phyloP scores from a whole-genome alignment of 2,329 filamentous ascomycete genomes.

The Ceratocystis albifundus region DNA sequence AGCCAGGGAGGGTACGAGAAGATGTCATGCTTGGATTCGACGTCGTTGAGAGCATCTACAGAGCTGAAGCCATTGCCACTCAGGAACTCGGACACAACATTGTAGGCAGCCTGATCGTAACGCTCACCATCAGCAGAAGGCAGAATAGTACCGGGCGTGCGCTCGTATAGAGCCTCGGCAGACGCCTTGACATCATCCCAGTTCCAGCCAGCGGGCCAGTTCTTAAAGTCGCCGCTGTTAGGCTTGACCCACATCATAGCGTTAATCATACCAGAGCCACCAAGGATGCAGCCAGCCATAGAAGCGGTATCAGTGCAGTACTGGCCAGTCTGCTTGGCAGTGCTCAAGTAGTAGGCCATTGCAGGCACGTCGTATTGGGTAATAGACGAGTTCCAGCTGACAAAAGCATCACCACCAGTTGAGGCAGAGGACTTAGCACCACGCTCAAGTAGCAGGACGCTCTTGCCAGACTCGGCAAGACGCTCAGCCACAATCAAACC shows the following conservation, averaged over 20 bases:
- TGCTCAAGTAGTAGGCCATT: conserved; percentile 56
- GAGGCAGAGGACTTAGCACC: conserved; percentile 50
- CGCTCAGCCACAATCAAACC: conserved; percentile 30
- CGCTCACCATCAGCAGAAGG: conserved; percentile 55
- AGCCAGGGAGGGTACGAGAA: conserved; percentile 56
- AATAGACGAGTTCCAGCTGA: conserved; percentile 52
- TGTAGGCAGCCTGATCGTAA: conserved; percentile 55
- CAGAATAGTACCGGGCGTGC: conserved; percentile 57
- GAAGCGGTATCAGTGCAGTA: conserved; percentile 58
- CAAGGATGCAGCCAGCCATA: conserved; percentile 61
- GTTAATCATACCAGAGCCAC: conserved; percentile 56
- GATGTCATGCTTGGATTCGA: conserved; percentile 52
- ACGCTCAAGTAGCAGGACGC: conserved; percentile 53
- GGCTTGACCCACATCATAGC: conserved; percentile 55
- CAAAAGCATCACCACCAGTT: conserved; percentile 48
- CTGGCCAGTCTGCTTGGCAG: conserved; percentile 50
- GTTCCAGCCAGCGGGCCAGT: conserved; percentile 63
- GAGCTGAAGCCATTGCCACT: conserved; percentile 47
- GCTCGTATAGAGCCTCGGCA: conserved; percentile 50
- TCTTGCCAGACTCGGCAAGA: conserved; percentile 40
- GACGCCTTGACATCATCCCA: conserved; percentile 48
- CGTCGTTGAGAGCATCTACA: conserved; percentile 47
- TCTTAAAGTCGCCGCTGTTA: conserved; percentile 55
- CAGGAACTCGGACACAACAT: conserved; percentile 51
- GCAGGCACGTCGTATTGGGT: conserved; percentile 62